A percentile compares a stretch with the other conserved stretches of the same genome.
phyloP scores from a whole-genome alignment of 805 yeast species.

The Pichia manshurica region DNA sequence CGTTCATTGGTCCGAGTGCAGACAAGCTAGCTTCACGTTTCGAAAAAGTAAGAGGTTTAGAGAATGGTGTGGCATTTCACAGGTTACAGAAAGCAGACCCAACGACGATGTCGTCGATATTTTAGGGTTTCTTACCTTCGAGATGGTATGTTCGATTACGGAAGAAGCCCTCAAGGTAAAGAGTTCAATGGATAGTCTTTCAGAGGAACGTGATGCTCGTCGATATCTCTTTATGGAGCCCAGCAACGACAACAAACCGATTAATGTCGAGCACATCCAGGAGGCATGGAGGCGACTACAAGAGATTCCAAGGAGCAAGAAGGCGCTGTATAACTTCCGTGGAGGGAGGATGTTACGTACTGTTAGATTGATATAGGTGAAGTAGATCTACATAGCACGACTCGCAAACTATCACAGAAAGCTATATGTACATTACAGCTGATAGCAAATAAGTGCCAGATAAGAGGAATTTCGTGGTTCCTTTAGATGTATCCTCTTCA shows the following conservation, averaged over 20 bases:
- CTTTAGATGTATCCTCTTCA: too few species aligned
- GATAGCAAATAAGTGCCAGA: too few species aligned
- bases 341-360: conserved; percentile 58
- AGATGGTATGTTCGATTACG: conserved; percentile 89
- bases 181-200: conserved; percentile 39
- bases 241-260: conserved; percentile 73
- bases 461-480: too few species aligned
- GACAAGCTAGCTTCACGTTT: conserved; percentile 95
- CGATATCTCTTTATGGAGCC: conserved; percentile 80
- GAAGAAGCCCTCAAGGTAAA: conserved; percentile 86
- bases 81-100: conserved; percentile 82
- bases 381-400: neutral
- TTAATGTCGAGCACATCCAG: conserved; percentile 71
- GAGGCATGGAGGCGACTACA: conserved; percentile 88
- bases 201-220: conserved; percentile 31
- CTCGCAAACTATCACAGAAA: neutral
- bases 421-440: too few species aligned
- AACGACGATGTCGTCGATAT: conserved; percentile 96
- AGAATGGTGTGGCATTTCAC: conserved; percentile 91
- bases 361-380: conserved; percentile 40
- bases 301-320: conserved; percentile 46
- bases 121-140: conserved; percentile 90
- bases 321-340: conserved; percentile 62
- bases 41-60: conserved; percentile 89
- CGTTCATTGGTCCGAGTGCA: conserved; percentile 98